A percentile compares a stretch with the other conserved stretches of the same genome.
Conservation (phyloP, 2,329 filamentous ascomycete genomes). For the Penicillium sp. region DNA sequence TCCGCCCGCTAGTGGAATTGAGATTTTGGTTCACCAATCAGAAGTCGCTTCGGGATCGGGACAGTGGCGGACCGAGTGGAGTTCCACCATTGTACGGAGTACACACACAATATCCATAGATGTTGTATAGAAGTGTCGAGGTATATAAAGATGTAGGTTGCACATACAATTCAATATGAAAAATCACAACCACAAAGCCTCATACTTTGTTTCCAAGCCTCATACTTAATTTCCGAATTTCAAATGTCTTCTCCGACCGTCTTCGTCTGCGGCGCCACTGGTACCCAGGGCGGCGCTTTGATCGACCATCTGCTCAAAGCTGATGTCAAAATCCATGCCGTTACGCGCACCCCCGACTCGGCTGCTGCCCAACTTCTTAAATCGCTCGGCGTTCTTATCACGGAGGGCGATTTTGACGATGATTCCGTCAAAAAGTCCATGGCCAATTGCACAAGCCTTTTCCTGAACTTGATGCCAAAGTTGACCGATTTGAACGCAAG, state of each 20-base stretch:
- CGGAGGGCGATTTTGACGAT: constrained; percentile 32
- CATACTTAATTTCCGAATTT: neutral
- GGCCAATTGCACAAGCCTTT: constrained; percentile 30
- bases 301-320: constrained; percentile 28
- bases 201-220: neutral
- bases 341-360: constrained; percentile 27
- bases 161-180: neutral
- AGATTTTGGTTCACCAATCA: neutral
- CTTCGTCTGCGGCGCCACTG: constrained; percentile 34
- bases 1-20: neutral
- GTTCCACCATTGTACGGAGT: neutral
- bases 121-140: neutral
- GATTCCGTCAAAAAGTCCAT: constrained; percentile 27
- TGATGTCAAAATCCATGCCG: constrained; percentile 32
- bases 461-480: constrained; percentile 27
- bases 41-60: neutral
- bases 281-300: constrained; percentile 32
- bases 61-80: neutral
- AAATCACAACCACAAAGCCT: neutral
- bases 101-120: too few relatives aligned
- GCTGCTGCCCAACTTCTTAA: constrained; percentile 26
- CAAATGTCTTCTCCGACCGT: constrained; percentile 18
- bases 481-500: constrained; percentile 16
- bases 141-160: neutral
- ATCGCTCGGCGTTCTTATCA: constrained; percentile 28